Conservation (phyloP, 345 rosid genomes). For the Eucalyptus curtisii region DNA sequence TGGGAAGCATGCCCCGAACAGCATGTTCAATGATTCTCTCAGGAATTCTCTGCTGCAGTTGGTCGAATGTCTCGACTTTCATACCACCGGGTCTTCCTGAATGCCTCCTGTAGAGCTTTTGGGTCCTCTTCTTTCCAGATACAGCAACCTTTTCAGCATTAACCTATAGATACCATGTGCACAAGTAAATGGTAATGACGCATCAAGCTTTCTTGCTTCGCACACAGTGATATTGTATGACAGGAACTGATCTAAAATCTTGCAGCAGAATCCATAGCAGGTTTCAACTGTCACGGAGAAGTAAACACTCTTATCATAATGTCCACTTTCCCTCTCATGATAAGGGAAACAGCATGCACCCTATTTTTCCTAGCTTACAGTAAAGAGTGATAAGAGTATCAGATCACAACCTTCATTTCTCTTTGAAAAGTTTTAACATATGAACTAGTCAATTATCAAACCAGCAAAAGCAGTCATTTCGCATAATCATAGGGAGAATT, state of each 20-base stretch:
- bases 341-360: neutral
- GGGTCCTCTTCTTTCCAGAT: constrained; percentile 88
- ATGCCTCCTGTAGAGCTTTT: constrained; percentile 94
- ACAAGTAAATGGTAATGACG: neutral
- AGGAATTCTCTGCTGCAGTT: constrained; percentile 87
- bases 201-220: neutral
- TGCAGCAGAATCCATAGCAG: neutral
- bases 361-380: neutral
- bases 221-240: neutral
- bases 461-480: neutral
- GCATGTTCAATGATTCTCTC: constrained; percentile 97
- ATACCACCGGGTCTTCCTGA: constrained; percentile 99
- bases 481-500: neutral
- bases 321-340: neutral
- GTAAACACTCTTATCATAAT: neutral
- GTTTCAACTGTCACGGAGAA: neutral
- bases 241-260: neutral
- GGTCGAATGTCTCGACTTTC: constrained; percentile 87
- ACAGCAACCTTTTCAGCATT: constrained; percentile 97
- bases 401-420: neutral
- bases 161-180: constrained; percentile 31
- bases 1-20: constrained; percentile 98
- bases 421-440: neutral
- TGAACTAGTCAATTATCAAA: neutral
- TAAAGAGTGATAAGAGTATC: neutral